Conservation (phyloP, 169 alveolate species). For the Plasmodium malariae region DNA sequence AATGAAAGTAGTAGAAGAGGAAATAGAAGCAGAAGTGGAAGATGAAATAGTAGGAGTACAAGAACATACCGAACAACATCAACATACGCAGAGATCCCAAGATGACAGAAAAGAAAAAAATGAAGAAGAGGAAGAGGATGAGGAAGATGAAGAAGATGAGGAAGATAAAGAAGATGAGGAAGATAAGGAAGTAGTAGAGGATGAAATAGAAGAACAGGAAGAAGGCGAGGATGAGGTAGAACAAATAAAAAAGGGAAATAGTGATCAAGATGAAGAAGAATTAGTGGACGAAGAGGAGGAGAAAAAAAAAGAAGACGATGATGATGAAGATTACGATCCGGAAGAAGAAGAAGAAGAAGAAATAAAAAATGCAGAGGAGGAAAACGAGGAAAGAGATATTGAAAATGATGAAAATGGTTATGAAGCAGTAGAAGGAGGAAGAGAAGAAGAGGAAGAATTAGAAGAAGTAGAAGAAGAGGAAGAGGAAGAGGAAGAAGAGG, state of each 20-base stretch:
- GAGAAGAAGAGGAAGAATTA: background rate
- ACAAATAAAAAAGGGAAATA: background rate
- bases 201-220: background rate
- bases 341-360: conserved; percentile 9
- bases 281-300: background rate
- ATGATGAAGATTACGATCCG: background rate
- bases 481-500: conserved; percentile 27
- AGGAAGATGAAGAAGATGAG: conserved; percentile 1
- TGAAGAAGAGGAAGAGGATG: background rate
- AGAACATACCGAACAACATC: too few relatives aligned
- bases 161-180: background rate
- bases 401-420: background rate
- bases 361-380: background rate
- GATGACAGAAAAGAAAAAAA: too few relatives aligned
- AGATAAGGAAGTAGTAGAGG: conserved; percentile 4
- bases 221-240: background rate
- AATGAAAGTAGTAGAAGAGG: too few relatives aligned
- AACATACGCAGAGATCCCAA: too few relatives aligned
- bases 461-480: conserved; percentile 30
- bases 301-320: background rate
- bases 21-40: too few relatives aligned
- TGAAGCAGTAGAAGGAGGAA: background rate
- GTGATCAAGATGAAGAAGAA: conserved; percentile 2
- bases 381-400: background rate
- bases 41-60: too few relatives aligned